Evolutionary conservation across 2,329 filamentous ascomycete genomes (phyloP).

Genomic region (Hypocreales sp.): DNA sequence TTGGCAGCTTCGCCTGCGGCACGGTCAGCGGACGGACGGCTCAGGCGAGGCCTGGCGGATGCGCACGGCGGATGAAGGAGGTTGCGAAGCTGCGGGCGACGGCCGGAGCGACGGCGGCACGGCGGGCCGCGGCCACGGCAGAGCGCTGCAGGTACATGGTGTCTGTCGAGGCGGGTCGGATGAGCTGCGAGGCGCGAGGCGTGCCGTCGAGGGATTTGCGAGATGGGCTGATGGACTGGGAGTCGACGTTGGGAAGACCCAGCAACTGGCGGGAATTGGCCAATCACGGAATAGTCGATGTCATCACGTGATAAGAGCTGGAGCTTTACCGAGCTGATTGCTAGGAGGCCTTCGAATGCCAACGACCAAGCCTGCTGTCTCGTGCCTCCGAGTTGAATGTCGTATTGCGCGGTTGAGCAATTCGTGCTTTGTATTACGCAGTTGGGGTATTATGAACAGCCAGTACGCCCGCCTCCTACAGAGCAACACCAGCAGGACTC

Average conservation of each 20-base stretch:
- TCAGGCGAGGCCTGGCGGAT: conserved; percentile 4
- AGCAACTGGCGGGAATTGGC: conserved; percentile 16
- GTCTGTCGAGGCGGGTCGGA: too few species aligned
- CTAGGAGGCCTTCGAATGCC: too few species aligned
- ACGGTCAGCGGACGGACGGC: conserved; percentile 2
- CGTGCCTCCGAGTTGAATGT: too few species aligned
- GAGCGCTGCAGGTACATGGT: conserved; percentile 51
- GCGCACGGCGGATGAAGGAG: conserved; percentile 43
- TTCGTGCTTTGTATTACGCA: too few species aligned
- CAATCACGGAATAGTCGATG: conserved; percentile 13
- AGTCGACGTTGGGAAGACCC: conserved; percentile 17
- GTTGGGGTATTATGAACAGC: too few species aligned
- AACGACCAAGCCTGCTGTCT: too few species aligned
- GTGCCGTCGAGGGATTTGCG: conserved; percentile 23
- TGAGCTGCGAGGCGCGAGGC: conserved; percentile 2
- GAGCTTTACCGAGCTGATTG: conserved; percentile 5
- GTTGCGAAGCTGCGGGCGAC: conserved; percentile 44
- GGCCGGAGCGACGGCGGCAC: conserved; percentile 35
- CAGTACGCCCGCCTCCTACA: too few species aligned
- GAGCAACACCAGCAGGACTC: too few species aligned
- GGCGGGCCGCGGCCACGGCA: conserved; percentile 43
- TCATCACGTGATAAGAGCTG: conserved; percentile 14
- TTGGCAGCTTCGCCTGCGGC: conserved; percentile 21
- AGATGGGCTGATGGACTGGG: conserved; percentile 32
- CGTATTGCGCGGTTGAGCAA: too few species aligned